Evolutionary conservation across 345 rosid species (phyloP).

Genomic region (Populus alba): DNA sequence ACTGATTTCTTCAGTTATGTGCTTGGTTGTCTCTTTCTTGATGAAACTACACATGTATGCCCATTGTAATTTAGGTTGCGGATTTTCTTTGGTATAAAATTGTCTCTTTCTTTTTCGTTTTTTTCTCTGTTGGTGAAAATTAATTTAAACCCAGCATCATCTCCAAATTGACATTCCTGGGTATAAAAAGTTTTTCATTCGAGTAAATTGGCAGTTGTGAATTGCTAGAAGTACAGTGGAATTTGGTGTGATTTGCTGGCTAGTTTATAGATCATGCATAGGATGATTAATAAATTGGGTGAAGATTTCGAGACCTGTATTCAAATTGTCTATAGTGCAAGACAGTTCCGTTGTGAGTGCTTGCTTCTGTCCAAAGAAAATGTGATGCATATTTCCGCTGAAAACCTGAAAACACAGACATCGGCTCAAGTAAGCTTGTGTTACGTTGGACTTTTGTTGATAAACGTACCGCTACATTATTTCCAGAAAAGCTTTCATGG

Average conservation of each 20-base stretch:
- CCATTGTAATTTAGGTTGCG: constrained; percentile 39
- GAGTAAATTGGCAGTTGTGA: not conserved
- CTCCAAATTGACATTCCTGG: not conserved
- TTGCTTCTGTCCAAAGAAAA: no score
- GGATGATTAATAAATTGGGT: no score
- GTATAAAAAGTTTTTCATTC: not conserved
- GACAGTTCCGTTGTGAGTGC: no score
- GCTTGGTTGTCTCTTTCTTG: constrained; percentile 78
- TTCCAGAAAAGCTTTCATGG: not conserved
- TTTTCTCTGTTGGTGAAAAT: not conserved
- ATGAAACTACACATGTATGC: constrained; percentile 52
- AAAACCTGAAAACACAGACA: not conserved
- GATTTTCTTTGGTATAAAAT: not conserved
- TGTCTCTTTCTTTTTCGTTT: not conserved
- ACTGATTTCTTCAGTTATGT: constrained; percentile 67
- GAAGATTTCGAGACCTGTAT: no score
- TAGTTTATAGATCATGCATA: no score
- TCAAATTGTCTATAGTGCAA: no score
- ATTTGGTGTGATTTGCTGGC: not conserved
- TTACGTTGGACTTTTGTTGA: not conserved
- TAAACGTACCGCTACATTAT: no score
- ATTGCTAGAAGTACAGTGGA: not conserved
- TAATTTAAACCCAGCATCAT: not conserved
- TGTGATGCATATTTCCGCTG: no score
- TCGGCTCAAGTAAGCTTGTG: no score